Percentiles rank a stretch among this genome's conserved stretches.
These are phyloP conservation scores for Serendipita vermifera DNA, from an alignment of 768 basidiomycete genomes.

Conservation along the genomic window DNA sequence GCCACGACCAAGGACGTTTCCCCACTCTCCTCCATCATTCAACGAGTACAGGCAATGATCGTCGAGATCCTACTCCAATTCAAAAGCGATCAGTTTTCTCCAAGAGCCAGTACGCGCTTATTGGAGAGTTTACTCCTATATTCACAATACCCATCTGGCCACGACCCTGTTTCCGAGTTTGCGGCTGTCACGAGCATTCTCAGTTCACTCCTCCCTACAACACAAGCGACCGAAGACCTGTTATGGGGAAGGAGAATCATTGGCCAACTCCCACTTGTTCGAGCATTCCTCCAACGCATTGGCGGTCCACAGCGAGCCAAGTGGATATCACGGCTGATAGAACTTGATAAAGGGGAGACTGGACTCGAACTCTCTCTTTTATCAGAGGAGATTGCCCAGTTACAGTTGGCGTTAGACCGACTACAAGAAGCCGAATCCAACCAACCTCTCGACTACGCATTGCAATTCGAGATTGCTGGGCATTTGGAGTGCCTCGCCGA, in stretches of 20 bases:
- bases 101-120: background rate
- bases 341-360: background rate
- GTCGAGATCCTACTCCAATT: no score
- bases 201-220: background rate
- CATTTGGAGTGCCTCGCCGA: background rate
- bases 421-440: background rate
- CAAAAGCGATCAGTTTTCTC: background rate
- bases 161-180: background rate
- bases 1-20: no score
- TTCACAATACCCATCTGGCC: background rate
- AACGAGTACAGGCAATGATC: background rate
- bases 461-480: background rate
- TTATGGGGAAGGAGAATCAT: background rate
- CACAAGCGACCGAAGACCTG: background rate
- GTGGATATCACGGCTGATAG: background rate
- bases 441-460: background rate
- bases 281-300: background rate
- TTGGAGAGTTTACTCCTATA: background rate
- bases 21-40: background rate
- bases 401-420: background rate
- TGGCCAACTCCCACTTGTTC: background rate
- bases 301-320: background rate
- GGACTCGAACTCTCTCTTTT: background rate
- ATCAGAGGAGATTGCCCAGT: background rate
- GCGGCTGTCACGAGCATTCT: background rate